phyloP scores from a whole-genome alignment of 257 asterid genomes.

The Lavandula angustifolia region DNA sequence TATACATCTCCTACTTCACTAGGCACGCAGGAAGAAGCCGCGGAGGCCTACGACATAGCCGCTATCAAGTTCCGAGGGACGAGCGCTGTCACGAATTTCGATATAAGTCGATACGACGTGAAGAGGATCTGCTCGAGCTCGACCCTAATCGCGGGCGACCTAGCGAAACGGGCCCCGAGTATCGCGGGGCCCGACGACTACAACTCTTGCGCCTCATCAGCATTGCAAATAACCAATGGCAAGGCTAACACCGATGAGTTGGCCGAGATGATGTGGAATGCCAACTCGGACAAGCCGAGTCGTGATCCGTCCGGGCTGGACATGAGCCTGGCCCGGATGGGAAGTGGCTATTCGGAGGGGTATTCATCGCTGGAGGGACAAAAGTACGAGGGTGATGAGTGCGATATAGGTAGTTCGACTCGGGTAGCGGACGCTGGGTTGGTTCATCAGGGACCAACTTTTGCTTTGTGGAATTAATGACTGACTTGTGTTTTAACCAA shows the following conservation, averaged over 20 bases:
- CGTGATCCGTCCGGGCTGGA: constrained; percentile 21
- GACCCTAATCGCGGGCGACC: constrained; percentile 66
- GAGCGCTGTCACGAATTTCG: constrained; percentile 82
- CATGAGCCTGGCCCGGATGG: constrained; percentile 32
- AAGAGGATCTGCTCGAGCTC: constrained; percentile 77
- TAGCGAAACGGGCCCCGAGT: constrained; percentile 66
- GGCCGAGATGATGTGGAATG: constrained; percentile 51
- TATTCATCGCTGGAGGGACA: constrained; percentile 36
- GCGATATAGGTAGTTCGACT: constrained; percentile 26
- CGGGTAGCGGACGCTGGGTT: constrained; percentile 35
- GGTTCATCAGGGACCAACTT: constrained; percentile 54
- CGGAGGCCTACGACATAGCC: constrained; percentile 85
- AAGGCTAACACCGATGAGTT: constrained; percentile 41
- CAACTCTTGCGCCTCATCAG: constrained; percentile 53
- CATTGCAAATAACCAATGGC: constrained; percentile 46
- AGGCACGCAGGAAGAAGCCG: constrained; percentile 95
- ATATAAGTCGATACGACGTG: constrained; percentile 70
- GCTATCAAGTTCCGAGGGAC: constrained; percentile 84
- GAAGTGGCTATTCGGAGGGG: constrained; percentile 39
- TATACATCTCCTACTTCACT: not conserved
- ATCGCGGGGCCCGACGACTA: constrained; percentile 44
- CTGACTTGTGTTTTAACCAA: constrained; percentile 23
- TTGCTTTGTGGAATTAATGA: constrained; percentile 72
- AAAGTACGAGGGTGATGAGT: constrained; percentile 38
- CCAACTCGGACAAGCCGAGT: constrained; percentile 25